Evolutionary conservation across 371 early-diverging fungal species (phyloP), one percentile per base, ranked within the genome.

Genomic region (Mucor indicus): DNA sequence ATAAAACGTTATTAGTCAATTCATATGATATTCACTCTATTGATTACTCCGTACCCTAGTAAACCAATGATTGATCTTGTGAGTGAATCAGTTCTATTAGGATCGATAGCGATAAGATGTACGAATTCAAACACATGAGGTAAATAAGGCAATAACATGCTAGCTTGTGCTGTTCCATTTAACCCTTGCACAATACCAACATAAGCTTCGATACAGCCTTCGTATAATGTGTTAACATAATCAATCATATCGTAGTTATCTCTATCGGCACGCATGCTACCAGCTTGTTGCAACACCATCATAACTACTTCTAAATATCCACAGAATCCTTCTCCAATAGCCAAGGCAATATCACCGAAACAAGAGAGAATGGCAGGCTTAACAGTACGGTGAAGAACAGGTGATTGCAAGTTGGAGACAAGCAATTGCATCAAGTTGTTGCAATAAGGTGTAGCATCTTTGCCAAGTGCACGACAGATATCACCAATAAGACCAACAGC

Each of bases 321-420:
- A 42, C 84, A 87, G 66, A 98, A 99, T 40, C 81, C 66, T 13
- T 82, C 89, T 30, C 93, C 92, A 50, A 98, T 87, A 3, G 98
- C 95, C 44, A 96, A 68, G 2, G 98, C 95, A 58, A 99, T 89
- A 73, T 99, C 99, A 39, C 98, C 99, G 77, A 99, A 93, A 70
- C 89, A 87, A 1, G 95, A 88, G 11, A 99, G 81, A 48, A 95
- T 94, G 15, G 88, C 79, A 1, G 98, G 94, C 77, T 96, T 95
- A 15, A 98, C 91, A 33, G 77, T 80, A 40, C 90, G 85, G 62
- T 91, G 86, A 42, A 95, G 71, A 12, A 79, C 76, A 17, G 87
- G 84, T 38, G 77, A 86, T 65, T 65, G 68, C 37, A 96, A 70
- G 63, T 87, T 83, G 27, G 83, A 69, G 38, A 92, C 75, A 51